Percentiles rank a stretch among this genome's conserved stretches.
These are phyloP conservation scores for Datisca glomerata DNA, from an alignment of 306 rosid species.

Conservation along the genomic window DNA sequence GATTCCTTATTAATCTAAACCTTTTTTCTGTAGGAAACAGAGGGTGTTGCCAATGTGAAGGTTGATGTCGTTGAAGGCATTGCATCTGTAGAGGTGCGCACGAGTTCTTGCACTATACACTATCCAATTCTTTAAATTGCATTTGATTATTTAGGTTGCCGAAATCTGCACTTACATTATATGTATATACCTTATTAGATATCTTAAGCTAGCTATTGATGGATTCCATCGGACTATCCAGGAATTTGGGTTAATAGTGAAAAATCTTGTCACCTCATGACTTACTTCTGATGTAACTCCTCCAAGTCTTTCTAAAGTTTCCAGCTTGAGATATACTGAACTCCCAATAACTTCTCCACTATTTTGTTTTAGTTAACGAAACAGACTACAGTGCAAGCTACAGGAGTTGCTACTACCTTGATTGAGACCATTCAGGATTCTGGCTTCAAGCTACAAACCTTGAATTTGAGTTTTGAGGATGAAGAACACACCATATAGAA, in stretches of 20 bases:
- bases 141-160: background rate
- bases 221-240: background rate
- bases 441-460: slow-evolving; percentile 77
- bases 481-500: no score
- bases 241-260: no score
- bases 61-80: slow-evolving; percentile 60
- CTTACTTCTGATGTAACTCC: background rate
- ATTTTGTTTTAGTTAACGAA: slow-evolving; percentile 46
- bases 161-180: background rate
- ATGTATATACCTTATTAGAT: background rate
- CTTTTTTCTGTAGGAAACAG: slow-evolving; percentile 34
- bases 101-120: no score
- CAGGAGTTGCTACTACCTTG: slow-evolving; percentile 81
- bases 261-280: background rate
- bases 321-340: background rate
- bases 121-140: no score
- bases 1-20: no score
- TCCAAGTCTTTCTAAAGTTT: background rate
- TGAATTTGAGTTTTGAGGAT: slow-evolving; percentile 72
- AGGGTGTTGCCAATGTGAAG: slow-evolving; percentile 49
- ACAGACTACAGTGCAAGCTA: slow-evolving; percentile 76
- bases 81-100: slow-evolving; percentile 54
- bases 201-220: no score
- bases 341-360: background rate
- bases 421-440: slow-evolving; percentile 69